Percentiles rank a stretch among this genome's conserved stretches.
Conservation (phyloP, 2,329 filamentous ascomycete genomes). For the Stachybotrys chlorohalonatus region DNA sequence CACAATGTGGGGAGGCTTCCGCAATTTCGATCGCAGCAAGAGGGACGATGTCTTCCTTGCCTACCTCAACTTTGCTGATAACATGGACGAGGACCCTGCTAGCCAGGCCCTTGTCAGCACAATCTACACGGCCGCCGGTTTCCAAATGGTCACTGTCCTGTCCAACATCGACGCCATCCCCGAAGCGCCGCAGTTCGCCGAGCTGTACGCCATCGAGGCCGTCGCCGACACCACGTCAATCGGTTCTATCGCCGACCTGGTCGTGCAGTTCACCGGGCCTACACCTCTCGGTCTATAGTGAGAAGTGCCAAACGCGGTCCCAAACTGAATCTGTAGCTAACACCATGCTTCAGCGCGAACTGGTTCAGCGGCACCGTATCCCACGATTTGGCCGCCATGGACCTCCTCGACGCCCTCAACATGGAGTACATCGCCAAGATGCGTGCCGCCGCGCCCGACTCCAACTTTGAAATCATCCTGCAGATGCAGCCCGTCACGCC, state of each 20-base stretch:
- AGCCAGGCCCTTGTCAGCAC: neutral
- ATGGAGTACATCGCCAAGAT: slow-evolving; percentile 17
- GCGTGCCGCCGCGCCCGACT: slow-evolving; percentile 12
- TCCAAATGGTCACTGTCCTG: slow-evolving; percentile 11
- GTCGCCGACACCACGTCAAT: slow-evolving; percentile 12
- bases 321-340: neutral
- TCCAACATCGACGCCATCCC: slow-evolving; percentile 16
- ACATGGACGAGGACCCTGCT: neutral
- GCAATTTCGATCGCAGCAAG: neutral
- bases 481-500: slow-evolving; percentile 23
- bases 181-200: slow-evolving; percentile 13
- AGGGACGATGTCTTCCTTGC: neutral
- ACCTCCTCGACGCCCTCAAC: slow-evolving; percentile 19
- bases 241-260: slow-evolving; percentile 15
- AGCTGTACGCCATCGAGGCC: slow-evolving; percentile 10
- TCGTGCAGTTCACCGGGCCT: slow-evolving; percentile 20
- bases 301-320: neutral
- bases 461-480: slow-evolving; percentile 15
- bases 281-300: slow-evolving; percentile 19
- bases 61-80: neutral
- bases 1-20: neutral
- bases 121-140: neutral
- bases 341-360: slow-evolving; percentile 10
- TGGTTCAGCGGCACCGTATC: slow-evolving; percentile 22
- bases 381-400: slow-evolving; percentile 18